Evolutionary conservation across 176 grass and related monocot genomes (phyloP).

Genomic region (Paspalum vaginatum): DNA sequence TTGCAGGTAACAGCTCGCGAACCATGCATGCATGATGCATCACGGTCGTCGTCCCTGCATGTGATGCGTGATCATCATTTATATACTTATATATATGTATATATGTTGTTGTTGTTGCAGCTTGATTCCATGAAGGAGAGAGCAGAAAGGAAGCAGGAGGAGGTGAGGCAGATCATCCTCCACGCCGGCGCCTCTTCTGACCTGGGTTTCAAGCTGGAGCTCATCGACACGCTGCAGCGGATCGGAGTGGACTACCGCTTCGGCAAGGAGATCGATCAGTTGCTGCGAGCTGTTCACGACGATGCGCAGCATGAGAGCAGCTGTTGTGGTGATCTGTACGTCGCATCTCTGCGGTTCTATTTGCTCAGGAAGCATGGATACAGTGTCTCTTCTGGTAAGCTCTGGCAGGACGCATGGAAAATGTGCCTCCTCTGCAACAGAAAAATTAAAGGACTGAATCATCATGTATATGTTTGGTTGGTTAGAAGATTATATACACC

Average conservation of each 20-base stretch:
- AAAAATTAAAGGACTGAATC: background rate
- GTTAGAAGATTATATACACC: background rate
- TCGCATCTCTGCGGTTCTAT: background rate
- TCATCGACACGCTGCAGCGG: background rate
- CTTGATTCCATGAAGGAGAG: background rate
- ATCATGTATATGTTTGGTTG: background rate
- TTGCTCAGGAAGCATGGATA: conserved; percentile 3
- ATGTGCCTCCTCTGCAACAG: background rate
- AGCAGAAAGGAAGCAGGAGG: background rate
- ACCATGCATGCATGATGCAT: too few relatives aligned
- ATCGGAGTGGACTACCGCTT: background rate
- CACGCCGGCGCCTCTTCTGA: background rate
- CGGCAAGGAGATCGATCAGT: background rate
- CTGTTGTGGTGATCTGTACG: background rate
- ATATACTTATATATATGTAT: too few relatives aligned
- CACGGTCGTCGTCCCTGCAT: too few relatives aligned
- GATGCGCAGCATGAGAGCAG: background rate
- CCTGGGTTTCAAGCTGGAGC: background rate
- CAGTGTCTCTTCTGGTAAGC: background rate
- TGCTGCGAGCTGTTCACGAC: background rate
- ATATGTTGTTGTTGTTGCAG: background rate
- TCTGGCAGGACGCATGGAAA: background rate
- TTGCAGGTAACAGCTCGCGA: background rate
- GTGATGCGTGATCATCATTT: too few relatives aligned
- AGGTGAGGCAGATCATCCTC: background rate